phyloP scores from a whole-genome alignment of 2,329 filamentous ascomycete genomes.

The Sclerotiophoma versabilis region DNA sequence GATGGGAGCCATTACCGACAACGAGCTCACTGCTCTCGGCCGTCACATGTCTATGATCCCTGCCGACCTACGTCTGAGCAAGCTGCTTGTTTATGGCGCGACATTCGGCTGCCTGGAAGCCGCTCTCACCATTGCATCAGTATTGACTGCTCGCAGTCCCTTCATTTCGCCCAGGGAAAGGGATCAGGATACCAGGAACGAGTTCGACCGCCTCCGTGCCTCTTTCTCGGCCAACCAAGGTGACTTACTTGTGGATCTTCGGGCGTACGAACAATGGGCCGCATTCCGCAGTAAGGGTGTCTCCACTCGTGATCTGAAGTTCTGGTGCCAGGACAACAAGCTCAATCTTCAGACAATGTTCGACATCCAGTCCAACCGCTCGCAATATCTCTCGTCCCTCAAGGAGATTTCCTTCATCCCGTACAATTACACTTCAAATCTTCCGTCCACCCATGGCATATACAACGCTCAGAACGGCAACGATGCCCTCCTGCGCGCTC shows the following conservation, averaged over 20 bases:
- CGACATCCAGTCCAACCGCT: constrained; percentile 86
- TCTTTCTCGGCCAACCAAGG: constrained; percentile 80
- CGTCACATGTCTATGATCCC: constrained; percentile 95
- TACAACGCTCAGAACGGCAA: constrained; percentile 60
- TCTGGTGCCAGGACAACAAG: constrained; percentile 86
- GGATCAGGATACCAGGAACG: constrained; percentile 82
- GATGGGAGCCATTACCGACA: constrained; percentile 88
- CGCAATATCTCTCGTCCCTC: constrained; percentile 85
- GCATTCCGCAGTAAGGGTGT: constrained; percentile 65
- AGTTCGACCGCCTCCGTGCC: constrained; percentile 77
- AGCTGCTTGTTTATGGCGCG: constrained; percentile 93
- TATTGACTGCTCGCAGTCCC: constrained; percentile 86
- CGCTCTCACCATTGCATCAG: constrained; percentile 86
- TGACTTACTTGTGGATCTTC: constrained; percentile 85
- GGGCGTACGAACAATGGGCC: constrained; percentile 84
- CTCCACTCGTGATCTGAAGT: constrained; percentile 67
- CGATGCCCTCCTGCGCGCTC: constrained; percentile 55
- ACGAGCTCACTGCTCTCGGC: constrained; percentile 87
- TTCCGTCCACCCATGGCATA: constrained; percentile 29
- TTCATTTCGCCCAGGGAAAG: constrained; percentile 86
- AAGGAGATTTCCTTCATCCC: constrained; percentile 83
- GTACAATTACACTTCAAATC: constrained; percentile 46
- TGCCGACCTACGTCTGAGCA: constrained; percentile 88
- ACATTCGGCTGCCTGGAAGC: constrained; percentile 93
- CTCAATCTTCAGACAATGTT: constrained; percentile 82